Evolutionary conservation across 2,329 filamentous ascomycete species (phyloP).

Genomic region (Sclerotiophoma versabilis): DNA sequence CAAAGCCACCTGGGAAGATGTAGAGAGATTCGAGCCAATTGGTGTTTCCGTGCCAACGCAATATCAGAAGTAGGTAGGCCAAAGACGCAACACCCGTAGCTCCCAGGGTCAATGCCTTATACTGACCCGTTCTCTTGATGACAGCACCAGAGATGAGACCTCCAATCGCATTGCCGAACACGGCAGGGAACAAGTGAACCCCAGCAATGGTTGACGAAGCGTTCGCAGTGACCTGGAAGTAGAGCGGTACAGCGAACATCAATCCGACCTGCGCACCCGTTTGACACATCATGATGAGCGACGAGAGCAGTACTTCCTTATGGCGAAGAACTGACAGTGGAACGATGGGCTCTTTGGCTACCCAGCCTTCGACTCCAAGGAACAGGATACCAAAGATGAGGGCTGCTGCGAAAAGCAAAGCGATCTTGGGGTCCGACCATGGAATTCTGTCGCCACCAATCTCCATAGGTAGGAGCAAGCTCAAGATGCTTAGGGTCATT

Average conservation of each 20-base stretch:
- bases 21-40: conserved; percentile 37
- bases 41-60: conserved; percentile 40
- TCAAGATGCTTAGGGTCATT: conserved; percentile 53
- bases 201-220: conserved; percentile 66
- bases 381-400: conserved; percentile 37
- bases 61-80: conserved; percentile 34
- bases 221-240: conserved; percentile 70
- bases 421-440: conserved; percentile 49
- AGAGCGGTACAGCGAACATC: conserved; percentile 72
- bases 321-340: conserved; percentile 62
- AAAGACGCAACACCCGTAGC: conserved; percentile 26
- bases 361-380: conserved; percentile 48
- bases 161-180: conserved; percentile 70
- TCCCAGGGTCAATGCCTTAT: conserved; percentile 30
- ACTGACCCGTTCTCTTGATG: conserved; percentile 32
- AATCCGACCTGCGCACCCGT: conserved; percentile 65
- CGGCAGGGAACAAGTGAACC: conserved; percentile 70
- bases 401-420: conserved; percentile 40
- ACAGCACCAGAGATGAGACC: conserved; percentile 57
- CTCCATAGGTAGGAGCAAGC: conserved; percentile 57
- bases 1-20: conserved; percentile 40
- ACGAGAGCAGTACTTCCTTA: conserved; percentile 62
- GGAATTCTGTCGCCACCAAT: conserved; percentile 55
- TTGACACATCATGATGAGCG: conserved; percentile 62
- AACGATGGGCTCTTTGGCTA: conserved; percentile 64